These are phyloP conservation scores for Guyanaporus albipodus DNA, from an alignment of 768 basidiomycete species.

Conservation along the genomic window DNA sequence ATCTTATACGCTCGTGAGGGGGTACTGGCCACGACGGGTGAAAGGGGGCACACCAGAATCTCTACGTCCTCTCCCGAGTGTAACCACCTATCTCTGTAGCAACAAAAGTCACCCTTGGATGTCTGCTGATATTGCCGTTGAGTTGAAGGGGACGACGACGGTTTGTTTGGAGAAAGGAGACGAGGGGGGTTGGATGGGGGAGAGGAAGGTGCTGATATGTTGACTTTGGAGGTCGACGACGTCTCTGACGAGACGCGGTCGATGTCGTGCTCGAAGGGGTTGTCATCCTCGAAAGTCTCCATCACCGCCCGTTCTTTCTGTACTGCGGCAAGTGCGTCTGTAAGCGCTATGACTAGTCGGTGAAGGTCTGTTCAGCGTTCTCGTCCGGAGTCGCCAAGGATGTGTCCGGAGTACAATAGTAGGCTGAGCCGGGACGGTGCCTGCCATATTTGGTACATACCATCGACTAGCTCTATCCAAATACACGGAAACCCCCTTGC, in stretches of 20 bases:
- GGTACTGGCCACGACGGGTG: not conserved
- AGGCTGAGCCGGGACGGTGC: conserved; percentile 1
- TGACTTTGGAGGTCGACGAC: conserved; percentile 35
- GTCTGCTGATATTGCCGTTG: conserved; percentile 48
- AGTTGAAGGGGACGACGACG: conserved; percentile 54
- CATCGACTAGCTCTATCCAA: conserved; percentile 43
- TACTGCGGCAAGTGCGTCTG: not conserved
- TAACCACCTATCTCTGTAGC: conserved; percentile 66
- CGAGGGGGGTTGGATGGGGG: conserved; percentile 43
- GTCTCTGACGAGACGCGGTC: conserved; percentile 35
- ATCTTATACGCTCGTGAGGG: conserved; percentile 53
- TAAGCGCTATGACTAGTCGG: not conserved
- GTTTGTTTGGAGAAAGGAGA: conserved; percentile 46
- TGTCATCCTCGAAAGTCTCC: conserved; percentile 57
- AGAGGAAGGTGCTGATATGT: conserved; percentile 52
- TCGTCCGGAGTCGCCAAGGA: not conserved
- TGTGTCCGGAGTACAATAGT: not conserved
- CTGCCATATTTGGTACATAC: conserved; percentile 26
- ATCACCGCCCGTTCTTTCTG: conserved; percentile 8
- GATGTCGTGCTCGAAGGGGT: conserved; percentile 54
- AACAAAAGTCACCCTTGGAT: conserved; percentile 79
- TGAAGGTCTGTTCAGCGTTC: not conserved
- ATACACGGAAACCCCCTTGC: conserved; percentile 51
- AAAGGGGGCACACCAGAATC: conserved; percentile 51
- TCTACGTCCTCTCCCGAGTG: conserved; percentile 82